phyloP scores from a whole-genome alignment of 23 red algal species.

The Gracilariopsis chorda region DNA sequence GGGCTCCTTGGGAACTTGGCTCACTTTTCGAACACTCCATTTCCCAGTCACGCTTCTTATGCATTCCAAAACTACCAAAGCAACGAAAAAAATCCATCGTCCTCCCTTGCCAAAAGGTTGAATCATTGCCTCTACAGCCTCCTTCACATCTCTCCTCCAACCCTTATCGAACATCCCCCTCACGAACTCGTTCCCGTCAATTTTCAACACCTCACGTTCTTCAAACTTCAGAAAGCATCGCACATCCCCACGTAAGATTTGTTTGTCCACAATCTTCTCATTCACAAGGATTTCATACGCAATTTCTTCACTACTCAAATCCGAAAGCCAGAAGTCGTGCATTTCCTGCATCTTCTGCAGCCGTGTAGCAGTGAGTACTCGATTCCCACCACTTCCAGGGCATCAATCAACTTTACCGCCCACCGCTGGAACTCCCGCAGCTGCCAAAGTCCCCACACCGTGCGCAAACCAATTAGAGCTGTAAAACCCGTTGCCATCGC shows the following conservation, averaged over 20 bases:
- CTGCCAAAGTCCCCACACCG: slow-evolving; percentile 5
- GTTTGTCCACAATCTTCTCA: slow-evolving; percentile 12
- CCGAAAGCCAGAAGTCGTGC: too few relatives aligned
- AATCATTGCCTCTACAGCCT: too few relatives aligned
- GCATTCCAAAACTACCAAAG: too few relatives aligned
- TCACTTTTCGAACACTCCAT: background rate
- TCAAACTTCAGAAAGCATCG: slow-evolving; percentile 14
- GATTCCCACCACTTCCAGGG: background rate
- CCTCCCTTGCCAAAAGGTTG: too few relatives aligned
- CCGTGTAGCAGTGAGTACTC: background rate
- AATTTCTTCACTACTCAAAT: background rate
- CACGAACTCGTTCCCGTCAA: too few relatives aligned
- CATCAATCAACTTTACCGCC: background rate
- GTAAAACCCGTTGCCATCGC: background rate
- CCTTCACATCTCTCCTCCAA: too few relatives aligned
- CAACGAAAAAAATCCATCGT: too few relatives aligned
- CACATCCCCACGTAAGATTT: background rate
- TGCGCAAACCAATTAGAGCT: background rate
- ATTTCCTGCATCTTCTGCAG: background rate
- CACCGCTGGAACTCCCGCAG: background rate
- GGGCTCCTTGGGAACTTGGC: background rate
- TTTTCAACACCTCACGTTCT: background rate
- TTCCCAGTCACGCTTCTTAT: too few relatives aligned
- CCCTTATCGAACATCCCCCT: too few relatives aligned
- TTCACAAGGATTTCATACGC: background rate